Percentiles rank a stretch among this genome's conserved stretches.
Evolutionary conservation across 1,284 basidiomycete genomes (phyloP).

Genomic region (Ganoderma boninense): DNA sequence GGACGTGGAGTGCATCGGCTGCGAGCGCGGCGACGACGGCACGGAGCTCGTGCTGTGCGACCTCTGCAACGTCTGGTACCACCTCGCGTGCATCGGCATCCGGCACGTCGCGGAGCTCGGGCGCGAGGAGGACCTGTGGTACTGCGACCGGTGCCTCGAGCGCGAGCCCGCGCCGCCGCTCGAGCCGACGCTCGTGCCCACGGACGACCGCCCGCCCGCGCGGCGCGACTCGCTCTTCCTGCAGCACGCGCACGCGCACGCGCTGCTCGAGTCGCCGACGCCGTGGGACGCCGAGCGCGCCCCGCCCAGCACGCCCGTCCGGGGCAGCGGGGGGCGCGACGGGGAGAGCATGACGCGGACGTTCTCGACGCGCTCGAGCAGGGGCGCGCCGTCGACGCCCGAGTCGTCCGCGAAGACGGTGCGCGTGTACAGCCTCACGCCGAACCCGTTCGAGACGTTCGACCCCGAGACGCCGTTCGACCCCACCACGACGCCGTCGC

Average conservation of each 20-base stretch:
- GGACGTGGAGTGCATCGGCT: slow-evolving; percentile 64
- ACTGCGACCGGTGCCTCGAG: slow-evolving; percentile 61
- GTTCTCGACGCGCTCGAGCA: slow-evolving; percentile 51
- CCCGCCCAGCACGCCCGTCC: slow-evolving; percentile 55
- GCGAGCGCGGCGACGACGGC: slow-evolving; percentile 69
- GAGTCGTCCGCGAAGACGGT: slow-evolving; percentile 50
- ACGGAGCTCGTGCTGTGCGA: slow-evolving; percentile 81
- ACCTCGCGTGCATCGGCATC: slow-evolving; percentile 78
- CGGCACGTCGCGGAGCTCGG: slow-evolving; percentile 68
- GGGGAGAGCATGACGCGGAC: slow-evolving; percentile 35
- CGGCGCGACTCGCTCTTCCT: slow-evolving; percentile 52
- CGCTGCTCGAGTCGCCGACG: slow-evolving; percentile 60
- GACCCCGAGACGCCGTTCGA: slow-evolving; percentile 68
- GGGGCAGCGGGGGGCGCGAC: slow-evolving; percentile 37
- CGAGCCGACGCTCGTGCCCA: slow-evolving; percentile 72
- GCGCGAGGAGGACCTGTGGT: slow-evolving; percentile 79
- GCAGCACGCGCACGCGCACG: slow-evolving; percentile 50
- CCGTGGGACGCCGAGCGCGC: slow-evolving; percentile 42
- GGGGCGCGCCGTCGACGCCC: slow-evolving; percentile 59
- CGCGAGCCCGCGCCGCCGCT: slow-evolving; percentile 45
- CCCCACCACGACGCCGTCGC: slow-evolving; percentile 76
- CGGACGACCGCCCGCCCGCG: slow-evolving; percentile 53
- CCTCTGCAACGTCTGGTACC: slow-evolving; percentile 78
- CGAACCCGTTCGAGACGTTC: slow-evolving; percentile 45
- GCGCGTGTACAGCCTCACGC: slow-evolving; percentile 57